These are phyloP conservation scores for Hyaloscypha hepaticicola DNA, from an alignment of 495 filamentous ascomycete species.

Conservation along the genomic window DNA sequence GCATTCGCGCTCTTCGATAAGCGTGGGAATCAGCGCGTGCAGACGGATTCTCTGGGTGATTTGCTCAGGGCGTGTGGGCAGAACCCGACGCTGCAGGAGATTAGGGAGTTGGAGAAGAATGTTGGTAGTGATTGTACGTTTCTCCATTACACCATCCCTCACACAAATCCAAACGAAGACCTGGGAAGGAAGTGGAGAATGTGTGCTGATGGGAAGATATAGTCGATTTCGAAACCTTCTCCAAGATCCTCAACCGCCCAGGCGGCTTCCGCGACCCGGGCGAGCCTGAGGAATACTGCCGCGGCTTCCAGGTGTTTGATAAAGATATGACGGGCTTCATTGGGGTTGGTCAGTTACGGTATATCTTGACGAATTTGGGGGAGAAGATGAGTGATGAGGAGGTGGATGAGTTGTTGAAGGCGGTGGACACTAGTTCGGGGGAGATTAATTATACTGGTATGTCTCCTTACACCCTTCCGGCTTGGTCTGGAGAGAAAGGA, in stretches of 20 bases:
- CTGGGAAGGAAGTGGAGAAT: neutral
- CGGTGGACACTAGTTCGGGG: conserved; percentile 87
- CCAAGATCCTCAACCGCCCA: conserved; percentile 91
- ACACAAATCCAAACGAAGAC: neutral
- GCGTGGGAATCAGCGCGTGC: conserved; percentile 88
- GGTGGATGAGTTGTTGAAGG: conserved; percentile 97
- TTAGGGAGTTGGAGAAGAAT: conserved; percentile 81
- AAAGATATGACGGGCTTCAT: conserved; percentile 99
- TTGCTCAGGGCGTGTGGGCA: conserved; percentile 94
- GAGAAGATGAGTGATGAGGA: conserved; percentile 99
- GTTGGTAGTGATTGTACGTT: conserved; percentile 86
- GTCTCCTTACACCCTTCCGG: conserved; percentile 24
- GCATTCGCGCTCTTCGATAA: conserved; percentile 99
- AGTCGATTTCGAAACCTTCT: conserved; percentile 99
- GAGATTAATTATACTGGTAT: conserved; percentile 96
- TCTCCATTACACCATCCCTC: conserved; percentile 14
- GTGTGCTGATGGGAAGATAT: neutral
- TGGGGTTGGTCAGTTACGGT: conserved; percentile 92
- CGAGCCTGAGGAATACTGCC: conserved; percentile 95
- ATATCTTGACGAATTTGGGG: conserved; percentile 93
- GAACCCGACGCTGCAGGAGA: conserved; percentile 93
- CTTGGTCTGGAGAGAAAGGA: neutral
- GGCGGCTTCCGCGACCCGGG: conserved; percentile 97
- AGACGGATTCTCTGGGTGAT: conserved; percentile 84
- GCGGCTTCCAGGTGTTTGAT: conserved; percentile 98